phyloP scores from a whole-genome alignment of 2,329 filamentous ascomycete species.

The Septoria petroselini region DNA sequence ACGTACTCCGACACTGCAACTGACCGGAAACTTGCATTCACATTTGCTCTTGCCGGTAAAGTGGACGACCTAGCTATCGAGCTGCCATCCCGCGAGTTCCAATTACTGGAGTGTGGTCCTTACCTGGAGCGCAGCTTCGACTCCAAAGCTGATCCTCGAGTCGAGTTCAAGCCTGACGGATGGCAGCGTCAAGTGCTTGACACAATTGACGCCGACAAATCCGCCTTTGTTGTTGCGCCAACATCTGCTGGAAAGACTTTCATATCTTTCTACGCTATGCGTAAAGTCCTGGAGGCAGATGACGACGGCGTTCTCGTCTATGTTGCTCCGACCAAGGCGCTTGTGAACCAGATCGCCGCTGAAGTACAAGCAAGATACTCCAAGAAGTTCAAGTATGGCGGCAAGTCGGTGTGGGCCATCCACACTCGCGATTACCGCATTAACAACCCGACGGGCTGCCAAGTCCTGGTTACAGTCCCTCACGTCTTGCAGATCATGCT shows the following conservation, averaged over 20 bases:
- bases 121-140: conserved; percentile 74
- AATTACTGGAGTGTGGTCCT: conserved; percentile 66
- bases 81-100: conserved; percentile 57
- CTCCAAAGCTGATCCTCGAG: conserved; percentile 63
- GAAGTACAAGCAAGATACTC: conserved; percentile 72
- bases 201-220: conserved; percentile 66
- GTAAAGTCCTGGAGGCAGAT: conserved; percentile 64
- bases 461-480: conserved; percentile 73
- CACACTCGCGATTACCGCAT: conserved; percentile 72
- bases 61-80: conserved; percentile 33
- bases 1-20: conserved; percentile 18
- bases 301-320: conserved; percentile 73
- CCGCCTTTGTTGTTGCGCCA: conserved; percentile 71
- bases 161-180: conserved; percentile 69
- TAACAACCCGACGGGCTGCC: conserved; percentile 69
- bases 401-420: conserved; percentile 73
- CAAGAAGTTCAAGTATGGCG: conserved; percentile 60
- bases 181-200: conserved; percentile 76
- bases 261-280: conserved; percentile 82
- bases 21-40: conserved; percentile 45
- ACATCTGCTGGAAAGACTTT: conserved; percentile 81
- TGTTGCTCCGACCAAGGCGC: conserved; percentile 75
- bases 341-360: conserved; percentile 80
- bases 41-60: conserved; percentile 38
- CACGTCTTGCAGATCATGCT: conserved; percentile 79